Base-by-base conservation (phyloP, 768 basidiomycete genomes). In the Hypsizygus marmoreus region DNA sequence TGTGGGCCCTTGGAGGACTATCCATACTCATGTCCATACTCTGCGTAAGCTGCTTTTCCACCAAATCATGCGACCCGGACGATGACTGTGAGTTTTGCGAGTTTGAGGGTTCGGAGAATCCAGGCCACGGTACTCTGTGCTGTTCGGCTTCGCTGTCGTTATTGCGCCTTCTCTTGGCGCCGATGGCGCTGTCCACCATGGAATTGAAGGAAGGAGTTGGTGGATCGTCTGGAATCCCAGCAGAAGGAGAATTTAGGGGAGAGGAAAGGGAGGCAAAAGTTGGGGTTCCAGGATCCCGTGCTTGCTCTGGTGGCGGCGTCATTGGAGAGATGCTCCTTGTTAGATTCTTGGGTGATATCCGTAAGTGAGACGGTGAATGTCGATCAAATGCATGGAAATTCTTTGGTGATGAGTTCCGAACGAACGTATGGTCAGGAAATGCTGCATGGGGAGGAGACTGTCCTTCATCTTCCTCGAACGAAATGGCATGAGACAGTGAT, bases 1-100 rank as follows among this genome's bases (percentile, higher is more conserved):
- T 19, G 31, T 24, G 13, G 30, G 29, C 16, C 25, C 11, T 9
- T 29, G 16, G 13, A 8, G n/a, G 4, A 16, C 41, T n/a, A 25
- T 47, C 39, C 12, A 40, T 45, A 11, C 62, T 61, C 4, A 50
- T 25, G 9, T 58, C 58, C 32, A 62, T 44, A 25, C 61, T 66
- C 55, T 77, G 76, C 0, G 77, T 78, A 24, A 81, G 64, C n/a
- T 79, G 74, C 23, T 64, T 63, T 50, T 77, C 75, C 16, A 81
- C 77, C 9, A 61, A 71, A 26, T 63, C 65, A 44, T 71, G 69
- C 6, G 76, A 77, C 26, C 54, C 62, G 12, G 54, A 55, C 13
- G 71, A 71, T 20, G 67, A 61, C 13, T 52, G 34, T 20, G 70
- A 63, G 17, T 37, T 29, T 46, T 54, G 47, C 6, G 59, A 56